Evolutionary conservation across 2,329 filamentous ascomycete species (phyloP).

Genomic region (Harringtonia aguacate): DNA sequence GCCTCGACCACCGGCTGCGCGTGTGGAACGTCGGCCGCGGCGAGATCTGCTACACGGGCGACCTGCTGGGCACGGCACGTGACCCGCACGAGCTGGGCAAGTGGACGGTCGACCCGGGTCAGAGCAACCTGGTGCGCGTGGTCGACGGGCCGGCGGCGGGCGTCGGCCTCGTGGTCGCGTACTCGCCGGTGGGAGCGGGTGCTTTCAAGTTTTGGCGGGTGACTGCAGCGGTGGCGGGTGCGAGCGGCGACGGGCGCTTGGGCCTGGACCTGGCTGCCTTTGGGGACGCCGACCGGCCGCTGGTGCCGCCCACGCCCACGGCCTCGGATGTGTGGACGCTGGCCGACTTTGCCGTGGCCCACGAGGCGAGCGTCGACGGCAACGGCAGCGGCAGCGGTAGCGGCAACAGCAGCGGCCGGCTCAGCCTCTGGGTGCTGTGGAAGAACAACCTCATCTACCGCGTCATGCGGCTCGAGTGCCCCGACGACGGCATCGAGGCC

Average conservation of each 20-base stretch:
- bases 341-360: slow-evolving; percentile 63
- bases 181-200: slow-evolving; percentile 76
- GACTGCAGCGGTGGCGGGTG: slow-evolving; percentile 56
- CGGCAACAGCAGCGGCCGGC: slow-evolving; percentile 1
- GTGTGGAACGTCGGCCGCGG: slow-evolving; percentile 84
- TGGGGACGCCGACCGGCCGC: slow-evolving; percentile 46
- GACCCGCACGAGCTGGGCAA: slow-evolving; percentile 60
- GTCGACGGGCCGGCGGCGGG: slow-evolving; percentile 47
- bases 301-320: slow-evolving; percentile 60
- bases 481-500: slow-evolving; percentile 49
- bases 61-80: slow-evolving; percentile 60
- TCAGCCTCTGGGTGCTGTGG: slow-evolving; percentile 65
- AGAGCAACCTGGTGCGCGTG: slow-evolving; percentile 66
- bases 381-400: slow-evolving; percentile 29
- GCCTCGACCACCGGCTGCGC: slow-evolving; percentile 77
- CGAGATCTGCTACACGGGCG: slow-evolving; percentile 63
- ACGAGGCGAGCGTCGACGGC: too few relatives aligned
- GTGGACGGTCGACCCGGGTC: slow-evolving; percentile 69
- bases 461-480: slow-evolving; percentile 62
- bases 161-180: slow-evolving; percentile 58
- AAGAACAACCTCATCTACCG: slow-evolving; percentile 75
- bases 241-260: slow-evolving; percentile 47
- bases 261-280: slow-evolving; percentile 47
- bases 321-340: slow-evolving; percentile 71
- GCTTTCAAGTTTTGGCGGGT: slow-evolving; percentile 90